phyloP scores from a whole-genome alignment of 371 early-diverging fungal genomes.

The Entomophthora muscae region DNA sequence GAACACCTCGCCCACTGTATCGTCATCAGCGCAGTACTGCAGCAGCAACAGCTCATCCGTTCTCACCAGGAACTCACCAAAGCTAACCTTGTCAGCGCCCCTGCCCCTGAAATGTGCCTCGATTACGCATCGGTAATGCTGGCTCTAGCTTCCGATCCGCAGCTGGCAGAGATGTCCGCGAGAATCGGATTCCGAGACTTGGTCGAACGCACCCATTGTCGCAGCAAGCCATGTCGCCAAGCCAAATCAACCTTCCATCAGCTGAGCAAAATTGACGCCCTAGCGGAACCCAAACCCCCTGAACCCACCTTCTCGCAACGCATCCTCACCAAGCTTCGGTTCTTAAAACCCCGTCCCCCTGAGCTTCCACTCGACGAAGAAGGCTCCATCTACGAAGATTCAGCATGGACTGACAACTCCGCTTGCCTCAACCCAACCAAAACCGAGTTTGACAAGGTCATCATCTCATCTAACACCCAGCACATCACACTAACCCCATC shows the following conservation, averaged over 20 bases:
- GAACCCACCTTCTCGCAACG: too few relatives aligned
- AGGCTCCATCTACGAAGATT: background rate
- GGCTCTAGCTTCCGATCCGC: background rate
- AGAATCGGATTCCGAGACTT: background rate
- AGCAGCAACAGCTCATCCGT: too few relatives aligned
- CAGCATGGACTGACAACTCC: background rate
- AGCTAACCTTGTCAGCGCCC: background rate
- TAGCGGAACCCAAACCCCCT: too few relatives aligned
- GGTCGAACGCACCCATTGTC: too few relatives aligned
- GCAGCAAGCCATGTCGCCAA: too few relatives aligned
- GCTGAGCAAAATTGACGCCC: too few relatives aligned
- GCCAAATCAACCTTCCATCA: too few relatives aligned
- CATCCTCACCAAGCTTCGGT: too few relatives aligned
- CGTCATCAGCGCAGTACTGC: background rate
- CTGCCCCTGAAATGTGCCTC: background rate
- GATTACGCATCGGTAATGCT: background rate
- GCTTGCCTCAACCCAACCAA: background rate
- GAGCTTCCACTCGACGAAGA: background rate
- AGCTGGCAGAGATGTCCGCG: background rate
- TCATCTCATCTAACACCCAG: background rate
- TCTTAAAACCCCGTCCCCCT: background rate
- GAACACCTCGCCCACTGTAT: background rate
- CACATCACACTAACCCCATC: background rate
- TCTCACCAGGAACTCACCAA: too few relatives aligned
- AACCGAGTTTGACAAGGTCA: background rate